phyloP scores from a whole-genome alignment of 2,329 filamentous ascomycete genomes.

The Ophiostoma sp. region DNA sequence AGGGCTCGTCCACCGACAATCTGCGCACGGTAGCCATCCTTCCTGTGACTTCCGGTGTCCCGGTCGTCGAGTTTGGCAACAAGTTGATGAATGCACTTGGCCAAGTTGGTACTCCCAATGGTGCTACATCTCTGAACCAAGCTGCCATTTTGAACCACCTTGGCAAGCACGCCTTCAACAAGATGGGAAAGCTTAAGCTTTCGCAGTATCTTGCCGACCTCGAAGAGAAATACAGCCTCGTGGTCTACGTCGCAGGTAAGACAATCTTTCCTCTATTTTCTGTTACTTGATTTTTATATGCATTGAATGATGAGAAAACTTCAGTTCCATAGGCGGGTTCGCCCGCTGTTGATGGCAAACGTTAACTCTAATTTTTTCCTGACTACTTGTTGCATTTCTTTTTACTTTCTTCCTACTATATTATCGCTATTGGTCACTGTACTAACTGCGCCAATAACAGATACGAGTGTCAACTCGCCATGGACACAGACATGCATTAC shows the following conservation, averaged over 20 bases:
- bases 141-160: slow-evolving; percentile 90
- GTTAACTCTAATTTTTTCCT: slow-evolving; percentile 66
- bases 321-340: slow-evolving; percentile 44
- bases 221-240: slow-evolving; percentile 93
- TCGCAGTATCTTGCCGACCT: slow-evolving; percentile 94
- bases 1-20: slow-evolving; percentile 81
- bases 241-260: slow-evolving; percentile 83
- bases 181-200: slow-evolving; percentile 93
- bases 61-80: slow-evolving; percentile 91
- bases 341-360: slow-evolving; percentile 49
- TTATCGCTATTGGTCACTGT: neutral
- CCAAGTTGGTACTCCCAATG: slow-evolving; percentile 84
- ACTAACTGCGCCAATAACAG: slow-evolving; percentile 38
- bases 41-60: slow-evolving; percentile 84
- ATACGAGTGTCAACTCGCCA: slow-evolving; percentile 92
- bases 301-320: slow-evolving; percentile 48
- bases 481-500: slow-evolving; percentile 98
- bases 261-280: slow-evolving; percentile 8
- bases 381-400: slow-evolving; percentile 33
- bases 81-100: slow-evolving; percentile 79
- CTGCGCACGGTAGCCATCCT: slow-evolving; percentile 87
- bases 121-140: slow-evolving; percentile 88
- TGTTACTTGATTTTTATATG: neutral
- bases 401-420: neutral
- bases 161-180: slow-evolving; percentile 91